Conservation (phyloP, 192 early-diverging fungal genomes). For the Entomortierella lignicola region DNA sequence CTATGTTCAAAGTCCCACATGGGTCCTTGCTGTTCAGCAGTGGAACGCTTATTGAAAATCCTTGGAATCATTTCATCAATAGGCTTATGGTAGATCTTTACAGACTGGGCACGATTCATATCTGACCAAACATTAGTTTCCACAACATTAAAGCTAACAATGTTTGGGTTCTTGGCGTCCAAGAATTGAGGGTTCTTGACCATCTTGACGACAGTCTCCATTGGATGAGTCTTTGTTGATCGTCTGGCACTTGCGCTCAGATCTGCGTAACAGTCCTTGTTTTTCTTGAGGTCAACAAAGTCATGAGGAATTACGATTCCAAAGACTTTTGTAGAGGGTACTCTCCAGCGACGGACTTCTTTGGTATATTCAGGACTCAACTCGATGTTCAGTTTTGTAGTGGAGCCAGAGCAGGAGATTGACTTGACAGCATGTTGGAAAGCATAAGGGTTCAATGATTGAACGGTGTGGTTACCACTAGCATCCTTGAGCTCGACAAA, state of each 20-base stretch:
- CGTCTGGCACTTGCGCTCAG: conserved; percentile 11
- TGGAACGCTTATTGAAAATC: conserved; percentile 26
- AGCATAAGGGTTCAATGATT: conserved; percentile 40
- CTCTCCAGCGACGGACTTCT: conserved; percentile 21
- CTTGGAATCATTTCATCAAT: conserved; percentile 17
- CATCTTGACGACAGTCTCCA: conserved; percentile 46
- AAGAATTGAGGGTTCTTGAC: conserved; percentile 31
- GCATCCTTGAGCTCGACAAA: conserved; percentile 37
- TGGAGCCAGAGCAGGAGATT: conserved; percentile 14
- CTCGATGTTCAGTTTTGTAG: conserved; percentile 18
- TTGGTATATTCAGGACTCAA: conserved; percentile 19
- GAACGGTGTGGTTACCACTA: conserved; percentile 15
- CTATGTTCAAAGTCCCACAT: conserved; percentile 46
- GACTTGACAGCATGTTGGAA: conserved; percentile 35
- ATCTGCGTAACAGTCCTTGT: conserved; percentile 15
- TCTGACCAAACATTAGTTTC: conserved; percentile 38
- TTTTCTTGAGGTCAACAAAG: conserved; percentile 40
- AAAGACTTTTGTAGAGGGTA: conserved; percentile 12
- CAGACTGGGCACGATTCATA: conserved; percentile 38
- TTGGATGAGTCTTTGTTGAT: background rate
- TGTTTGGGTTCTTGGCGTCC: conserved; percentile 15
- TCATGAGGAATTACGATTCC: conserved; percentile 41
- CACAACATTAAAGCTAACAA: conserved; percentile 14
- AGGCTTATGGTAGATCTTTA: conserved; percentile 19
- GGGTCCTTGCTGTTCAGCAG: conserved; percentile 31